Percentiles rank a stretch among this genome's conserved stretches.
phyloP scores from a whole-genome alignment of 345 rosid genomes.

The Pseudoturritis turrita region DNA sequence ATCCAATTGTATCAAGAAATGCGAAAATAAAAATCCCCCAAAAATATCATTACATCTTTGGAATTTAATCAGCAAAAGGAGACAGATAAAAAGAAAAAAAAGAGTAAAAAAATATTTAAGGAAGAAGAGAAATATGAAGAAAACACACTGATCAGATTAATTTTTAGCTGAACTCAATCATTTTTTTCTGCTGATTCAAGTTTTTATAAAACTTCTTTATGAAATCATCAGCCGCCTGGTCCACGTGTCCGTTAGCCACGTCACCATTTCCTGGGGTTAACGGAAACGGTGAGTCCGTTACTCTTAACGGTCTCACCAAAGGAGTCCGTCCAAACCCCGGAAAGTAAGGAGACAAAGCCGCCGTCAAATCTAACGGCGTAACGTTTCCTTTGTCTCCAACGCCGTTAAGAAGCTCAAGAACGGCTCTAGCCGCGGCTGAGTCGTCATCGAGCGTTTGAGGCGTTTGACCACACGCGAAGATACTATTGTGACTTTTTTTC shows the following conservation, averaged over 20 bases:
- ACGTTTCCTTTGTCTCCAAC: slow-evolving; percentile 26
- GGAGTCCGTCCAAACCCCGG: slow-evolving; percentile 89
- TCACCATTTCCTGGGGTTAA: slow-evolving; percentile 48
- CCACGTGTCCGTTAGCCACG: slow-evolving; percentile 46
- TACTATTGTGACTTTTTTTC: slow-evolving; percentile 35
- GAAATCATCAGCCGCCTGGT: slow-evolving; percentile 84
- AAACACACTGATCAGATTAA: slow-evolving; percentile 4
- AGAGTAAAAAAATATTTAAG: neutral
- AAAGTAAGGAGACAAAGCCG: slow-evolving; percentile 67
- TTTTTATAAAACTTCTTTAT: slow-evolving; percentile 68
- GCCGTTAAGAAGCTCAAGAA: slow-evolving; percentile 56
- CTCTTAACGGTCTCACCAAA: slow-evolving; percentile 66
- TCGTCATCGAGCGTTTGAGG: slow-evolving; percentile 62
- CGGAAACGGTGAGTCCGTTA: slow-evolving; percentile 95
- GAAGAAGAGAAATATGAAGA: slow-evolving; percentile 3
- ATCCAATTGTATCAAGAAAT: slow-evolving; percentile 14
- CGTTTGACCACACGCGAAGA: slow-evolving; percentile 59
- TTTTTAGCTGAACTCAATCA: slow-evolving; percentile 28
- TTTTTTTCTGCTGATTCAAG: slow-evolving; percentile 50
- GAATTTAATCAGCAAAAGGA: neutral
- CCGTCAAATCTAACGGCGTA: slow-evolving; percentile 38
- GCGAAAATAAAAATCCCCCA: slow-evolving; percentile 14
- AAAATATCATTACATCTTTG: slow-evolving; percentile 28
- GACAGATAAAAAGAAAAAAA: neutral
- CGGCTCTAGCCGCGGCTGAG: slow-evolving; percentile 42